phyloP scores from a whole-genome alignment of 345 rosid species.

The Erysimum cheiranthoides region DNA sequence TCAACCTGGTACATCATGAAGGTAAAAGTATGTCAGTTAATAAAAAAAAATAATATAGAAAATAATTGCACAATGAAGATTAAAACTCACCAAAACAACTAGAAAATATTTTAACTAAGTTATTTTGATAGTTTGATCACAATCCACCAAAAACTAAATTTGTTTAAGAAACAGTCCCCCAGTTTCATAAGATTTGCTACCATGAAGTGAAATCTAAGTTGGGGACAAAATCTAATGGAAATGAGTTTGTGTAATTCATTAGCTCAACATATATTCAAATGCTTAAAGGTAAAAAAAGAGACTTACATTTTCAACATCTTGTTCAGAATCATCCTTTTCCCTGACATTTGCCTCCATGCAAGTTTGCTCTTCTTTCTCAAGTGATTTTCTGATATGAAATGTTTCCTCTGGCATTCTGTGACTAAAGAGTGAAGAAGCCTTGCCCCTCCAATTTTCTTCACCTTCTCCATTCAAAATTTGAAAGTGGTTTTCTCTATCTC shows the following conservation, averaged over 20 bases:
- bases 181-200: slow-evolving; percentile 11
- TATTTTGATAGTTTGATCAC: background rate
- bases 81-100: background rate
- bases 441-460: slow-evolving; percentile 40
- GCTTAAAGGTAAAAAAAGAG: slow-evolving; percentile 14
- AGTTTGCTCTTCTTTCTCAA: slow-evolving; percentile 45
- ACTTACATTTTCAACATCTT: slow-evolving; percentile 51
- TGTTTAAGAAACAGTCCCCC: slow-evolving; percentile 2
- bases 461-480: slow-evolving; percentile 43
- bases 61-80: background rate
- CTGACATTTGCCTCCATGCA: slow-evolving; percentile 42
- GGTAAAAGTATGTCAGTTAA: background rate
- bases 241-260: background rate
- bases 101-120: background rate
- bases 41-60: too few species aligned
- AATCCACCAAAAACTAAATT: background rate
- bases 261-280: slow-evolving; percentile 18
- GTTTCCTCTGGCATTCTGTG: slow-evolving; percentile 44
- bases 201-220: background rate
- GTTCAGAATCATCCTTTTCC: slow-evolving; percentile 46
- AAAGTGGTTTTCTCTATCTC: slow-evolving; percentile 62
- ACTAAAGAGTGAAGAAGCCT: slow-evolving; percentile 33
- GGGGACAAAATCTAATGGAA: background rate
- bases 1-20: slow-evolving; percentile 51
- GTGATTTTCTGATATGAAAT: slow-evolving; percentile 36